Percentiles rank a stretch among this genome's conserved stretches.
Evolutionary conservation across 768 basidiomycete species (phyloP).

Genomic region (Rhizopogon roseolus): DNA sequence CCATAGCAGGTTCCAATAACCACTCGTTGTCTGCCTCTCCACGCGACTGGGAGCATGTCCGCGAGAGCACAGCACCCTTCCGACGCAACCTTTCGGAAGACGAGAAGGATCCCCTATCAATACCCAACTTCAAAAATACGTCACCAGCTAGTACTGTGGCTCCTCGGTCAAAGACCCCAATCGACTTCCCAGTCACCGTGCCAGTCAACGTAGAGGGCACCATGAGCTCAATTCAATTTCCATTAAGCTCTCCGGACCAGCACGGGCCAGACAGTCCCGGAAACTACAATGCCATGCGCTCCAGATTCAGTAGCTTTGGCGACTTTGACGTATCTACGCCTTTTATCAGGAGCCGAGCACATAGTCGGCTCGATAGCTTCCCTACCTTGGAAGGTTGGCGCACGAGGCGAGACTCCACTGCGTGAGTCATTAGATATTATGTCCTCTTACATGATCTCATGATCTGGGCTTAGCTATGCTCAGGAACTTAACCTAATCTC

Average conservation of each 20-base stretch:
- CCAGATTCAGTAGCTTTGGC: conserved; percentile 65
- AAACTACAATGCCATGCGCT: conserved; percentile 42
- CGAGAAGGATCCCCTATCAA: conserved; percentile 53
- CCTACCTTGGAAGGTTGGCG: conserved; percentile 72
- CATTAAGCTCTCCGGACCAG: conserved; percentile 72
- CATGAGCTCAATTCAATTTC: conserved; percentile 77
- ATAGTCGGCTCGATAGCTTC: conserved; percentile 65
- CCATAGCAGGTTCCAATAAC: conserved; percentile 44
- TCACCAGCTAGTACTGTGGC: conserved; percentile 22
- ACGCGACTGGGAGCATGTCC: conserved; percentile 41
- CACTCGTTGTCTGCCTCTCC: conserved; percentile 51
- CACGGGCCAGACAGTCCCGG: conserved; percentile 52
- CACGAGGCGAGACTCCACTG: conserved; percentile 82
- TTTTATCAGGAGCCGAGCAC: conserved; percentile 81
- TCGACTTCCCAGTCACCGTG: conserved; percentile 53
- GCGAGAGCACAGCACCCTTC: conserved; percentile 67
- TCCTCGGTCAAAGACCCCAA: conserved; percentile 43
- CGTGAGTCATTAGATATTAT: conserved; percentile 45
- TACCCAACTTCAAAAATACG: conserved; percentile 33
- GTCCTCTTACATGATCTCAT: background rate
- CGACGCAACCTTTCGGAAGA: conserved; percentile 72
- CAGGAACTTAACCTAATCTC: conserved; percentile 82
- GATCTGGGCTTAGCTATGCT: conserved; percentile 51
- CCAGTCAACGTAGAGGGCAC: conserved; percentile 45
- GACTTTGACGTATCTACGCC: conserved; percentile 73